Percentiles rank a stretch among this genome's conserved stretches.
Evolutionary conservation across 345 rosid species (phyloP).

Genomic region (Dipteronia dyeriana): DNA sequence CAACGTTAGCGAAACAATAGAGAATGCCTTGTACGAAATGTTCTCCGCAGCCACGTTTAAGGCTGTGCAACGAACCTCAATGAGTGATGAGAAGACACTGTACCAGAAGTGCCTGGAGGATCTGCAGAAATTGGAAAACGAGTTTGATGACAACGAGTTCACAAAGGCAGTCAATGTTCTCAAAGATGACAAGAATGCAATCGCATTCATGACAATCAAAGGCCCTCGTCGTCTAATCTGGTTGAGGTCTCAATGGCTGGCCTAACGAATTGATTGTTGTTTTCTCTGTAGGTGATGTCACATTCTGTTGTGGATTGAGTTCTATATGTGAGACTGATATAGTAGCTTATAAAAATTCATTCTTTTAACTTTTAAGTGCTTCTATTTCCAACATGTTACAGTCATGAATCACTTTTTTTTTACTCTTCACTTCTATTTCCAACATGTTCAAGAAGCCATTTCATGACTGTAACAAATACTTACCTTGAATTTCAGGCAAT

Average conservation of each 20-base stretch:
- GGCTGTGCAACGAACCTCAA: conserved; percentile 23
- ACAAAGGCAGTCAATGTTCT: conserved; percentile 36
- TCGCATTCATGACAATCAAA: conserved; percentile 36
- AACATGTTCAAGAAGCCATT: background rate
- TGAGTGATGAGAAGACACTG: conserved; percentile 31
- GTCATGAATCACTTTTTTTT: conserved; percentile 12
- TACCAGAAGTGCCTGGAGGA: conserved; percentile 41
- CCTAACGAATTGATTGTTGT: conserved; percentile 2
- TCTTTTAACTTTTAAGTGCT: background rate
- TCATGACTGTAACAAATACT: background rate
- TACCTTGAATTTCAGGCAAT: conserved; percentile 7
- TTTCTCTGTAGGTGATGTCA: background rate
- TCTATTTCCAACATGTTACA: too few species aligned
- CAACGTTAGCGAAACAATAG: conserved; percentile 24
- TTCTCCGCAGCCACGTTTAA: conserved; percentile 28
- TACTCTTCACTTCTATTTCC: background rate
- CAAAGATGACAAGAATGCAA: conserved; percentile 39
- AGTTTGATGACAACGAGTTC: conserved; percentile 33
- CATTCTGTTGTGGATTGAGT: background rate
- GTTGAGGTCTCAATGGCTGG: conserved; percentile 38
- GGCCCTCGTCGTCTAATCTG: conserved; percentile 33
- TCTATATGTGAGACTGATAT: background rate
- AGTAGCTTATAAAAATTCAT: too few species aligned
- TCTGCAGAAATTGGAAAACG: conserved; percentile 38
- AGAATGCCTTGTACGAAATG: conserved; percentile 33